Percentiles rank a stretch among this genome's conserved stretches.
Evolutionary conservation across 306 rosid genomes (phyloP).

Genomic region (Cicer cuneatum): DNA sequence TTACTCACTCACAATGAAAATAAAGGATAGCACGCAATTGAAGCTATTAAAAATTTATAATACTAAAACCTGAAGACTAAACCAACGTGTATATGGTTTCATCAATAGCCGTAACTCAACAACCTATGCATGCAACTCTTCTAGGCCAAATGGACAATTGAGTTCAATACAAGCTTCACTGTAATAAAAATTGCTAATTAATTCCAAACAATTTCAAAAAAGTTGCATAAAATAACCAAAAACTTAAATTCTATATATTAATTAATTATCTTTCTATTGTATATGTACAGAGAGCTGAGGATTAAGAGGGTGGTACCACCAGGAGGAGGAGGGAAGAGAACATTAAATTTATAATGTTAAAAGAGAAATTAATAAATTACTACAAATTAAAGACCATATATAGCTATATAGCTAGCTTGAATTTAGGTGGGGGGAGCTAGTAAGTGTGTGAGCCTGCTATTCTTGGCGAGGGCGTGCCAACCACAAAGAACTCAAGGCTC

Average conservation of each 20-base stretch:
- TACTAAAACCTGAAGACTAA: not conserved
- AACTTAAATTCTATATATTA: too few species aligned
- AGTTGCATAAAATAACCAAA: not conserved
- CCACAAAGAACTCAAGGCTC: slow-evolving; percentile 96
- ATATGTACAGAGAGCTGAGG: slow-evolving; percentile 49
- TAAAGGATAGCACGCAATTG: not conserved
- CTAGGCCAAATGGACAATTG: slow-evolving; percentile 21
- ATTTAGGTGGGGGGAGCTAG: not conserved
- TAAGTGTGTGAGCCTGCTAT: not conserved
- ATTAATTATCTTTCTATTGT: slow-evolving; percentile 37
- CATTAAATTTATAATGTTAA: slow-evolving; percentile 43
- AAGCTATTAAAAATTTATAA: not conserved
- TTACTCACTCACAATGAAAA: slow-evolving; percentile 21
- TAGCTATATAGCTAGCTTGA: slow-evolving; percentile 2
- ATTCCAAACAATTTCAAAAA: not conserved
- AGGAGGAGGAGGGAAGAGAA: slow-evolving; percentile 1
- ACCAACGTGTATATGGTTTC: slow-evolving; percentile 7
- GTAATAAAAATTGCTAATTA: not conserved
- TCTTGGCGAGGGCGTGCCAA: slow-evolving; percentile 81
- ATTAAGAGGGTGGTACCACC: slow-evolving; percentile 30
- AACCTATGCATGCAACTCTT: slow-evolving; percentile 37
- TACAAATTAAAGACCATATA: slow-evolving; percentile 16
- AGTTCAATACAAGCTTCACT: slow-evolving; percentile 26
- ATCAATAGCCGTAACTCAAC: slow-evolving; percentile 14
- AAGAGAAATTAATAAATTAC: slow-evolving; percentile 42